Evolutionary conservation across 1,139 yeast species (phyloP).

Genomic region (Taiozyma onychis): DNA sequence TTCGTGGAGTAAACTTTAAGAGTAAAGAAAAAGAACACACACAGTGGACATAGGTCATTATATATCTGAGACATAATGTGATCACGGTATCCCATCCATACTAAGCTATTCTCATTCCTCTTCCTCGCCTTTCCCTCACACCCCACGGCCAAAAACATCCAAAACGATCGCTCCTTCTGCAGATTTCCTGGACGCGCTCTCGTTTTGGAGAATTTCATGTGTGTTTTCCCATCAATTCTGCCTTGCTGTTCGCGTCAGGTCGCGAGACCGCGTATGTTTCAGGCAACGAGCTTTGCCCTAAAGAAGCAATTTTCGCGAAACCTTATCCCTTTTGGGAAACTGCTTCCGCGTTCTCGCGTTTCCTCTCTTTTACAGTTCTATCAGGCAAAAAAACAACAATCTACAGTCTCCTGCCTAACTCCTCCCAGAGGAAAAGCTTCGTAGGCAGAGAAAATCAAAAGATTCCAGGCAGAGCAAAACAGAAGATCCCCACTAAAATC

Average conservation of each 20-base stretch:
- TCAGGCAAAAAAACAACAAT: too few relatives aligned
- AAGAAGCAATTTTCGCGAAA: too few relatives aligned
- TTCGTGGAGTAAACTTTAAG: too few relatives aligned
- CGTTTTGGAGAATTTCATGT: background rate
- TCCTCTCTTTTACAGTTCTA: background rate
- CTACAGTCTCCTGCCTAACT: background rate
- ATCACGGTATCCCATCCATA: background rate
- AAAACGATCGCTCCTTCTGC: background rate
- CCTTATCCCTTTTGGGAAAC: too few relatives aligned
- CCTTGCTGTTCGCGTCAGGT: background rate
- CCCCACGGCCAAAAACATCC: background rate
- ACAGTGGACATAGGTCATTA: too few relatives aligned
- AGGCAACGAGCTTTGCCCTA: too few relatives aligned
- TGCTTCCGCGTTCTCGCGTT: background rate
- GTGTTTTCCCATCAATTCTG: background rate
- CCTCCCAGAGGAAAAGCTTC: background rate
- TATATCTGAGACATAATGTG: background rate
- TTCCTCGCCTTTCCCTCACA: background rate
- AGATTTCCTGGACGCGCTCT: background rate
- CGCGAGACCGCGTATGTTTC: background rate
- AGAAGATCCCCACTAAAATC: background rate
- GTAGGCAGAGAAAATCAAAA: background rate
- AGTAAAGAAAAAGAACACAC: too few relatives aligned
- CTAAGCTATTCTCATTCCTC: background rate
- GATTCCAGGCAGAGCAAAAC: background rate